phyloP scores from a whole-genome alignment of 306 rosid genomes.

The Canavalia gladiata region DNA sequence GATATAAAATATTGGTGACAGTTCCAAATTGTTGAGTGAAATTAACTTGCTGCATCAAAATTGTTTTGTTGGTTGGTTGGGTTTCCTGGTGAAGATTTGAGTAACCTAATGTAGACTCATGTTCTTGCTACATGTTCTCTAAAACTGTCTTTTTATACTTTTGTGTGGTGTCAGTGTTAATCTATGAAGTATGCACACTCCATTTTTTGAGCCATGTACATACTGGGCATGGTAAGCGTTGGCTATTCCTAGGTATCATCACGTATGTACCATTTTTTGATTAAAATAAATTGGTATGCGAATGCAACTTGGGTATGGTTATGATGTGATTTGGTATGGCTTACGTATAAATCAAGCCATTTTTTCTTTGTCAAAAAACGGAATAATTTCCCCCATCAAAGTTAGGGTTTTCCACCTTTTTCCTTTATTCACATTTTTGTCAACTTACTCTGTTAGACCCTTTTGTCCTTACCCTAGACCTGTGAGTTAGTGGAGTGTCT shows the following conservation, averaged over 20 bases:
- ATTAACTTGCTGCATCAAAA: background rate
- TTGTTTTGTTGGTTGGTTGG: conserved; percentile 2
- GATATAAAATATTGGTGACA: conserved; percentile 1
- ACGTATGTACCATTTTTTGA: background rate
- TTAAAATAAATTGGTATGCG: background rate
- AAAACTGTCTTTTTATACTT: conserved; percentile 4
- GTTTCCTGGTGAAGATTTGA: conserved; percentile 14
- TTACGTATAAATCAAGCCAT: background rate
- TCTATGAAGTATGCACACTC: background rate
- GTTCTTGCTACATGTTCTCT: background rate
- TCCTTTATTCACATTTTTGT: no score
- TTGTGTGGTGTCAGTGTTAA: background rate
- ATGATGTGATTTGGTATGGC: background rate
- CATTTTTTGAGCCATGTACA: background rate
- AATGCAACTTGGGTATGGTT: background rate
- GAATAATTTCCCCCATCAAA: background rate
- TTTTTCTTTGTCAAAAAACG: background rate
- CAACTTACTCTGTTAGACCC: no score
- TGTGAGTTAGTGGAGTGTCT: background rate
- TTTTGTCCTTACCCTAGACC: background rate
- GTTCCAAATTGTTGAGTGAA: background rate
- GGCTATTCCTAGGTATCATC: background rate
- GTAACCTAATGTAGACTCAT: background rate
- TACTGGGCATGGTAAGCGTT: background rate
- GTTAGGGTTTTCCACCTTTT: background rate